A percentile compares a stretch with the other conserved stretches of the same genome.
Evolutionary conservation across 257 asterid genomes (phyloP).

Genomic region (Solanum okadae): DNA sequence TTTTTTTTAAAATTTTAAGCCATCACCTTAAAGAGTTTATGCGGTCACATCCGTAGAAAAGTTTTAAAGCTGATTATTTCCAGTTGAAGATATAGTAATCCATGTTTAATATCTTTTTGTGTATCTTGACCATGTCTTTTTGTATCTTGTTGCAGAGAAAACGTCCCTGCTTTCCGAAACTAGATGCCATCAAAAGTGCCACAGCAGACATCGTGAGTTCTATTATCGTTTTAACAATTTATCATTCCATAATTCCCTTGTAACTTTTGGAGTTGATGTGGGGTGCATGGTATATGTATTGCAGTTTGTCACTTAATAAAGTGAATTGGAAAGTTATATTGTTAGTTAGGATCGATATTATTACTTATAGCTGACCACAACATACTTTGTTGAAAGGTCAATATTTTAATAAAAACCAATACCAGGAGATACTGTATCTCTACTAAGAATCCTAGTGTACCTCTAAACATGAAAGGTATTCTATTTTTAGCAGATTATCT

Average conservation of each 20-base stretch:
- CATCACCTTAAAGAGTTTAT: background rate
- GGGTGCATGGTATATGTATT: background rate
- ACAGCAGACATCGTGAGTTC: constrained; percentile 89
- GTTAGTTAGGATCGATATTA: background rate
- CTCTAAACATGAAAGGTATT: background rate
- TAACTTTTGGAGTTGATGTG: background rate
- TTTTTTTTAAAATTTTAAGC: background rate
- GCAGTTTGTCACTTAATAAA: background rate
- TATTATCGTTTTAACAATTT: background rate
- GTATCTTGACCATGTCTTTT: background rate
- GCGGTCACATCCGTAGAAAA: background rate
- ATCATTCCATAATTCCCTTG: background rate
- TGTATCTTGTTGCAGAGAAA: constrained; percentile 58
- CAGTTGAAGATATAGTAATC: background rate
- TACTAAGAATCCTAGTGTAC: background rate
- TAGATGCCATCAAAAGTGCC: constrained; percentile 84
- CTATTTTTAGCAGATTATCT: background rate
- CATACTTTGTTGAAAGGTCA: background rate
- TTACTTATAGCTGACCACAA: background rate
- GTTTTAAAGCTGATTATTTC: background rate
- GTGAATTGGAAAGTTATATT: background rate
- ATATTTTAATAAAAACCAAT: background rate
- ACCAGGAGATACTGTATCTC: background rate
- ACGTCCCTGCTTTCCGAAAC: constrained; percentile 80
- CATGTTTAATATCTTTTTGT: background rate